Conservation (phyloP, 176 grass and related monocot species). For the Thinopyrum elongatum region DNA sequence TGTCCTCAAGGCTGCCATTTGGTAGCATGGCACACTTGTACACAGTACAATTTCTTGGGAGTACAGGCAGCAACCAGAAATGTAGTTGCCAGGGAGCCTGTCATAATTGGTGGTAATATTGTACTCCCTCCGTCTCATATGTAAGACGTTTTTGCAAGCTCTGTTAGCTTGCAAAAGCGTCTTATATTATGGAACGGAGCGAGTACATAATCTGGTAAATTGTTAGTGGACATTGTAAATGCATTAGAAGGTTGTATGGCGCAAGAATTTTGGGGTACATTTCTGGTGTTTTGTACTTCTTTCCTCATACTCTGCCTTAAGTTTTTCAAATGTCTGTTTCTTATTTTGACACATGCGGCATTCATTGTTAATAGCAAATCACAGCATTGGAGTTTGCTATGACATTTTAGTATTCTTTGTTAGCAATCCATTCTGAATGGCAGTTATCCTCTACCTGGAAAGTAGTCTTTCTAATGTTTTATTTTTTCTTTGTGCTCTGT, state of each 20-base stretch:
- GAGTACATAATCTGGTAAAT: neutral
- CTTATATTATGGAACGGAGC: too few relatives aligned
- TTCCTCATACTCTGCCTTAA: neutral
- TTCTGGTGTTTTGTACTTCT: constrained; percentile 2
- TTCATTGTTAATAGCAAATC: neutral
- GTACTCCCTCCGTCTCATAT: neutral
- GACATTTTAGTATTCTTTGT: neutral
- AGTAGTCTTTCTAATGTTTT: constrained; percentile 22
- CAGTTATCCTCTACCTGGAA: constrained; percentile 1
- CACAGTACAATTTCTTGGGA: constrained; percentile 1
- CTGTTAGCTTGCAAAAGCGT: too few relatives aligned
- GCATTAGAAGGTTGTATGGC: neutral
- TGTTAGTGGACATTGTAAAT: neutral
- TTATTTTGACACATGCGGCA: constrained; percentile 9
- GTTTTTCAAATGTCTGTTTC: constrained; percentile 6
- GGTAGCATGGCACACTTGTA: neutral
- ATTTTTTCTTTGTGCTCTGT: constrained; percentile 33
- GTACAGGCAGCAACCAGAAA: neutral
- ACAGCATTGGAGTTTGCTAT: neutral
- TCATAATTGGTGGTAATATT: neutral
- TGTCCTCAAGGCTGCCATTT: constrained; percentile 10
- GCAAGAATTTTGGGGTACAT: neutral
- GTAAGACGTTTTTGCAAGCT: too few relatives aligned
- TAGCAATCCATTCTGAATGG: constrained; percentile 16
- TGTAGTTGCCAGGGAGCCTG: neutral